Evolutionary conservation across 176 grass and related monocot genomes (phyloP).

Genomic region (Paspalum vaginatum): DNA sequence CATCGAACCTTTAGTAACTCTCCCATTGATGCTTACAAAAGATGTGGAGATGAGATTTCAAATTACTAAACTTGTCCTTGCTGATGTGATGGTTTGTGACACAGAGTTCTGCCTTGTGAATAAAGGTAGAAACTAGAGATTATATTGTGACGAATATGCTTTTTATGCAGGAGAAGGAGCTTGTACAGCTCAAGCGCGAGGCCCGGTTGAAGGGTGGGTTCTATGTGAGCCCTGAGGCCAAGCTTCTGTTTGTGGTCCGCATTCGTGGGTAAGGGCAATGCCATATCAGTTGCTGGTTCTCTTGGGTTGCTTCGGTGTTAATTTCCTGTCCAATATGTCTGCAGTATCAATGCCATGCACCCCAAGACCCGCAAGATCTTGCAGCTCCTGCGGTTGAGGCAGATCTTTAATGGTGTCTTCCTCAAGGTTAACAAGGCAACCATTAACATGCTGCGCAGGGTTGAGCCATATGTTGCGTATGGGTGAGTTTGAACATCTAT

Average conservation of each 20-base stretch:
- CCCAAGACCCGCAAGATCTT: constrained; percentile 92
- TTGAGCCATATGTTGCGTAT: constrained; percentile 96
- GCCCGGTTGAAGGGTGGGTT: constrained; percentile 93
- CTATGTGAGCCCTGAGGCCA: constrained; percentile 88
- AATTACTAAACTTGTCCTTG: no score
- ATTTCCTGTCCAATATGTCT: not conserved
- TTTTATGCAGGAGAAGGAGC: constrained; percentile 72
- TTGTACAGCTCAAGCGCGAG: constrained; percentile 88
- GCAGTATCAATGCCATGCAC: constrained; percentile 97
- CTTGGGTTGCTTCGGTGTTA: not conserved
- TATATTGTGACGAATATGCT: not conserved
- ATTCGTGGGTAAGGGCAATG: constrained; percentile 68
- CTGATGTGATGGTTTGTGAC: not conserved
- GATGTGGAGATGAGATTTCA: no score
- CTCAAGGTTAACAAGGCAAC: constrained; percentile 96
- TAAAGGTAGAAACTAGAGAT: not conserved
- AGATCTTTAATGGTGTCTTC: constrained; percentile 94
- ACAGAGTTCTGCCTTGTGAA: not conserved
- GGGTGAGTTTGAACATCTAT: constrained; percentile 52
- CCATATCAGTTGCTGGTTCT: not conserved
- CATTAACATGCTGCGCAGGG: constrained; percentile 85
- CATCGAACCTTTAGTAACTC: not conserved
- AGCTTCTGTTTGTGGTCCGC: constrained; percentile 82
- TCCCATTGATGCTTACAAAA: not conserved
- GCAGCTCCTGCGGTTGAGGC: constrained; percentile 82